A percentile compares a stretch with the other conserved stretches of the same genome.
These are phyloP conservation scores for Sinapis alba DNA, from an alignment of 441 rosid genomes.

Conservation along the genomic window DNA sequence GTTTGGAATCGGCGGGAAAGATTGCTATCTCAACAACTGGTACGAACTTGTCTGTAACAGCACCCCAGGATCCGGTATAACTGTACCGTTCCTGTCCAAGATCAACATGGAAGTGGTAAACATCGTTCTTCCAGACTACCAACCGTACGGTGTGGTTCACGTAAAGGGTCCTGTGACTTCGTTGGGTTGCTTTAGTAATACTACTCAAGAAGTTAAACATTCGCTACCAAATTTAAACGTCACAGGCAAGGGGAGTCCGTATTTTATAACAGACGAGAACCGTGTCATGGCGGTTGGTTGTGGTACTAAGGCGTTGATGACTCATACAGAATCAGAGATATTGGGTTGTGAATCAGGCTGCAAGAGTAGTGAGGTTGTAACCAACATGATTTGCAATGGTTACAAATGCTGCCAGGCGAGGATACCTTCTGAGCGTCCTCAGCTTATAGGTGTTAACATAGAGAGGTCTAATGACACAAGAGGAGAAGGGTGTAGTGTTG, in stretches of 20 bases:
- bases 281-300: not conserved
- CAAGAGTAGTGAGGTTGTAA: not conserved
- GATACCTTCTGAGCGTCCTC: not conserved
- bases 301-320: not conserved
- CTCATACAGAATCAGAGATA: not conserved
- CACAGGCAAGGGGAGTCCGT: not conserved
- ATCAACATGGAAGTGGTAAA: not conserved
- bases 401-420: not conserved
- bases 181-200: not conserved
- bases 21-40: slow-evolving; percentile 27
- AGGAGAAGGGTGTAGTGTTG: slow-evolving; percentile 7
- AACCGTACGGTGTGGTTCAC: not conserved
- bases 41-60: slow-evolving; percentile 26
- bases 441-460: not conserved
- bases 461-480: not conserved
- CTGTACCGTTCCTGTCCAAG: not conserved
- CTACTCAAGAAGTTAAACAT: not conserved
- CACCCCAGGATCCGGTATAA: not conserved
- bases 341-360: not conserved
- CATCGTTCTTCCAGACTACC: not conserved
- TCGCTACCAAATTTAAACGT: not conserved
- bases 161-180: slow-evolving; percentile 17
- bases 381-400: not conserved
- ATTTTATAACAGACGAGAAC: not conserved
- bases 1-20: slow-evolving; percentile 32